Evolutionary conservation across 1,284 basidiomycete species (phyloP), one percentile per base, ranked within the genome.

Genomic region (Rhodotorula mucilaginosa): DNA sequence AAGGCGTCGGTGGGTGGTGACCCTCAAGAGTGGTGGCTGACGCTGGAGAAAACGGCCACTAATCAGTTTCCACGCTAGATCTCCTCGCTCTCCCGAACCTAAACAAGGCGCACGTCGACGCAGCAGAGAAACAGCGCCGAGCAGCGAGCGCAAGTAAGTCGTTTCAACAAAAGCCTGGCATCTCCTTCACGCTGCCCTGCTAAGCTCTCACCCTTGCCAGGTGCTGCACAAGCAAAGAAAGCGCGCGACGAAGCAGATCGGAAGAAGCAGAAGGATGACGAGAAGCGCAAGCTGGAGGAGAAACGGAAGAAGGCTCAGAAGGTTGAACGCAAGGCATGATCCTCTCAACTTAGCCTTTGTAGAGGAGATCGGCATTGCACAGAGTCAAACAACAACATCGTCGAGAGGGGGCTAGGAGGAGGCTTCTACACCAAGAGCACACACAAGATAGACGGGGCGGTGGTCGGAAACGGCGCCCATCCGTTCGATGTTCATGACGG

Each of bases 381-480:
- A 34, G 6, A 34, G 19, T 39, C 21, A 23, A 21, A 39, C 57
- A 39, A 58, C 31, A 58, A 39, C 34, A 58, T 8, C 31, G 57
- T 21, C 39, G 39, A 13, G 39, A 44, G 23, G 52, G 13, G 16
- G 31, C 29, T 39, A 60, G 7, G 31, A 39, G 13, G 19, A 12
- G 19, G 54, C 58, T 34, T 34, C 51, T 13, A 78, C 19, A 2
- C 77, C 77, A 23, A 78, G 49, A 10, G 76, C 75, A 15, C 64
- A 64, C 21, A 73, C 72, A 5, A 72, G 69, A 15, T 66, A 69
- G 4, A 78, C 78, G 0, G 78, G 78, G 5, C 76, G 34, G 49
- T 78, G 78, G 54, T 78, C 78, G 26, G 65, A 69, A 0, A 66
- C 59, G 0, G 76, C 76, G 6, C 71, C 66, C 78, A 78, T 78